phyloP scores from a whole-genome alignment of 129 eudicot species.

The Ambrosia trifida region DNA sequence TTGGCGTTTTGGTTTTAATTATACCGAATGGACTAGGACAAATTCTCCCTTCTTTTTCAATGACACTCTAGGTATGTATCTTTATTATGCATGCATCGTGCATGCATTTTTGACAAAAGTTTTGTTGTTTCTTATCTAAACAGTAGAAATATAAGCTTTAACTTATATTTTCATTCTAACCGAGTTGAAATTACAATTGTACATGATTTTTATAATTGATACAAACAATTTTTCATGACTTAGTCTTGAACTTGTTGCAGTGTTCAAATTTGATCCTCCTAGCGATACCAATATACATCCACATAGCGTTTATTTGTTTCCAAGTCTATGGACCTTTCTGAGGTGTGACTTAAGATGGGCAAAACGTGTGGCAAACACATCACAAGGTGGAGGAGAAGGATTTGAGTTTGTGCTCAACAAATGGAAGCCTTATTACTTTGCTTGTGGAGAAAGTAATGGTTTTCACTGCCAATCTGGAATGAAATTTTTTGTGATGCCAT shows the following conservation, averaged over 20 bases:
- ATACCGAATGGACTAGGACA: constrained; percentile 60
- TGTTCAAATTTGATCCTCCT: constrained; percentile 72
- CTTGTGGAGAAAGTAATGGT: constrained; percentile 68
- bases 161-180: background rate
- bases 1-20: constrained; percentile 73
- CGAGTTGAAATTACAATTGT: background rate
- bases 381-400: constrained; percentile 64
- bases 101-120: background rate
- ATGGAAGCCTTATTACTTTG: constrained; percentile 70
- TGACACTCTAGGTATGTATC: constrained; percentile 55
- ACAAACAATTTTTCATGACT: background rate
- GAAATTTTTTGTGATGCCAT: constrained; percentile 77
- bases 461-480: constrained; percentile 64
- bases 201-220: background rate
- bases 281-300: constrained; percentile 47
- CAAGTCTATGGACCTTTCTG: constrained; percentile 56
- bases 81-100: background rate
- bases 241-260: constrained; percentile 33
- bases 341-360: constrained; percentile 61
- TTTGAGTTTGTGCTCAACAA: constrained; percentile 58
- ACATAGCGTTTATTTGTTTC: constrained; percentile 64
- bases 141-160: no score
- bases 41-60: constrained; percentile 58
- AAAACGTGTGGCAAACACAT: constrained; percentile 42
- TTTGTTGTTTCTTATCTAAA: no score